Percentiles rank a stretch among this genome's conserved stretches.
Evolutionary conservation across 768 basidiomycete species (phyloP).

Genomic region (Boletus tylopilopsis): DNA sequence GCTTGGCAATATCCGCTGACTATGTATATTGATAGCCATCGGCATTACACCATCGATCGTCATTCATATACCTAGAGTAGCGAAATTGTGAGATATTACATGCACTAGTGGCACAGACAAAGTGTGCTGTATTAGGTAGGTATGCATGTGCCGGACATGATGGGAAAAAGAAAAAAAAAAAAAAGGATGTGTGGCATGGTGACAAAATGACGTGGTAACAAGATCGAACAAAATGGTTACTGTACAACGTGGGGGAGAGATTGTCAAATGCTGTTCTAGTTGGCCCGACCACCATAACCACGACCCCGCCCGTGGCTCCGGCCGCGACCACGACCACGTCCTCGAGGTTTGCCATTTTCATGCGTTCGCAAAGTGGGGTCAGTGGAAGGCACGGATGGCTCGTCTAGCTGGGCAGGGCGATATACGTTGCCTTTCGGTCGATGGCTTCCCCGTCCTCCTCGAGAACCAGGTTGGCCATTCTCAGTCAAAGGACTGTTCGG

Average conservation of each 20-base stretch:
- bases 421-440: slow-evolving; percentile 4
- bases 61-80: slow-evolving; percentile 7
- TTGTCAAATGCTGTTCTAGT: slow-evolving; percentile 14
- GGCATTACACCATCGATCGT: slow-evolving; percentile 16
- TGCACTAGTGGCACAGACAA: slow-evolving; percentile 10
- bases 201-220: slow-evolving; percentile 18
- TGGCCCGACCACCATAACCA: slow-evolving; percentile 35
- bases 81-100: slow-evolving; percentile 15
- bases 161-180: too few species aligned
- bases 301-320: slow-evolving; percentile 36
- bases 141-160: slow-evolving; percentile 22
- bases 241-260: slow-evolving; percentile 16
- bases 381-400: slow-evolving; percentile 1
- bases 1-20: neutral
- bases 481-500: slow-evolving; percentile 11
- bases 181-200: slow-evolving; percentile 18
- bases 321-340: slow-evolving; percentile 40
- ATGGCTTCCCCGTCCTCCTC: slow-evolving; percentile 10
- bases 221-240: slow-evolving; percentile 15
- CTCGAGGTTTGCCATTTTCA: slow-evolving; percentile 32
- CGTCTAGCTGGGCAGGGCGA: neutral
- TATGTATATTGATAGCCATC: slow-evolving; percentile 1
- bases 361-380: slow-evolving; percentile 8
- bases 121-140: slow-evolving; percentile 16
- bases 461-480: slow-evolving; percentile 6